A percentile compares a stretch with the other conserved stretches of the same genome.
phyloP scores from a whole-genome alignment of 345 rosid genomes.

The Lumnitzera littorea region DNA sequence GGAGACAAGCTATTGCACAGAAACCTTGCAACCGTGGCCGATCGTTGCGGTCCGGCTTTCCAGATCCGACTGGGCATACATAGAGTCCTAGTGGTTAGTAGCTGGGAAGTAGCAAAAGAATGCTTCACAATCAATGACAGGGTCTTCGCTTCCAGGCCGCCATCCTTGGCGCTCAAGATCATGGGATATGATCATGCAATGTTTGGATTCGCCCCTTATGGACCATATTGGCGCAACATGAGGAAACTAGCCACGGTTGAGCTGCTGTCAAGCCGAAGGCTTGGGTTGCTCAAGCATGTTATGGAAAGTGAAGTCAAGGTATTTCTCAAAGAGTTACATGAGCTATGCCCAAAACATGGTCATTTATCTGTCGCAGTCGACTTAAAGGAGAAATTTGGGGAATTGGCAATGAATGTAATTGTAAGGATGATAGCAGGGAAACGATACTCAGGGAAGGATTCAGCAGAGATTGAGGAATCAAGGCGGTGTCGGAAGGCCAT shows the following conservation, averaged over 20 bases:
- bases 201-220: constrained; percentile 26
- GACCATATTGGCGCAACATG: constrained; percentile 25
- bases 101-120: constrained; percentile 23
- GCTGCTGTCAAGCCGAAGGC: constrained; percentile 26
- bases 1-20: constrained; percentile 15
- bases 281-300: constrained; percentile 26
- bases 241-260: constrained; percentile 22
- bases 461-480: constrained; percentile 9
- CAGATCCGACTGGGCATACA: constrained; percentile 20
- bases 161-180: constrained; percentile 12
- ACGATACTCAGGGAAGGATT: constrained; percentile 8
- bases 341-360: constrained; percentile 12
- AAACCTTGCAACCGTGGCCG: constrained; percentile 16
- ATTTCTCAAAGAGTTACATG: constrained; percentile 15
- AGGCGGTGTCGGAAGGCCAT: constrained; percentile 14
- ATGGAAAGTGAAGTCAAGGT: constrained; percentile 11
- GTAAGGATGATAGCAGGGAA: constrained; percentile 23
- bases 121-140: constrained; percentile 27
- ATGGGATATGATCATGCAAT: constrained; percentile 23
- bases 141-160: constrained; percentile 17
- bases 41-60: constrained; percentile 19
- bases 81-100: constrained; percentile 16
- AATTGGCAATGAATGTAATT: constrained; percentile 20
- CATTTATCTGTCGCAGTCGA: constrained; percentile 10
- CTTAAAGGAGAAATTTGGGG: constrained; percentile 18